Percentiles rank a stretch among this genome's conserved stretches.
These are phyloP conservation scores for Rostrohypoxylon terebratum DNA, from an alignment of 495 filamentous ascomycete species.

Conservation along the genomic window DNA sequence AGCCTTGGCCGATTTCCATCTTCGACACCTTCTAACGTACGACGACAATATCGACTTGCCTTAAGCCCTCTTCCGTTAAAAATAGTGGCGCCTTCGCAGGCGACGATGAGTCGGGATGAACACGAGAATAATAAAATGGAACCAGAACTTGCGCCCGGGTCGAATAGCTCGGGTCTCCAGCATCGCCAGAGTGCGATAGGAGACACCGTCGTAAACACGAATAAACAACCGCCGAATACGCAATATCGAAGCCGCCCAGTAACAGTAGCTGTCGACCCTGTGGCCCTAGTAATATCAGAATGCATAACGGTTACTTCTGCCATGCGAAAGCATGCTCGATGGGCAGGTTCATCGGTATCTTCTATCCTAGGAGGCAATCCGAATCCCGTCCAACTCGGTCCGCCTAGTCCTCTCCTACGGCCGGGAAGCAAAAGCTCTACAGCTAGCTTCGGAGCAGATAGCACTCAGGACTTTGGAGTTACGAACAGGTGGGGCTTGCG, in stretches of 20 bases:
- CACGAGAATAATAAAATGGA: slow-evolving; percentile 54
- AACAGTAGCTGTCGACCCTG: slow-evolving; percentile 90
- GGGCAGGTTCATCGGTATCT: slow-evolving; percentile 95
- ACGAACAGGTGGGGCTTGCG: slow-evolving; percentile 84
- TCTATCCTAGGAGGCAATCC: slow-evolving; percentile 89
- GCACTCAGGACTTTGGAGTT: slow-evolving; percentile 56
- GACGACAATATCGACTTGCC: not conserved
- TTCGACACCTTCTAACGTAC: slow-evolving; percentile 11
- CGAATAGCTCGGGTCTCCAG: slow-evolving; percentile 24
- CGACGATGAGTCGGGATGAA: slow-evolving; percentile 61
- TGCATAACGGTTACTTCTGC: slow-evolving; percentile 98
- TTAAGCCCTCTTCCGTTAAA: slow-evolving; percentile 1
- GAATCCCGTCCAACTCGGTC: slow-evolving; percentile 62
- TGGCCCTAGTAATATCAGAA: slow-evolving; percentile 96
- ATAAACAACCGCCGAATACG: slow-evolving; percentile 47
- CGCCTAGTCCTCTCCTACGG: slow-evolving; percentile 52
- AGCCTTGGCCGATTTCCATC: slow-evolving; percentile 7
- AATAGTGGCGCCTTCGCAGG: slow-evolving; percentile 42
- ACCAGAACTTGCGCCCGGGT: slow-evolving; percentile 43
- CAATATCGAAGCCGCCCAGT: slow-evolving; percentile 64
- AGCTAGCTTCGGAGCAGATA: slow-evolving; percentile 43
- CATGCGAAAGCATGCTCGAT: slow-evolving; percentile 97
- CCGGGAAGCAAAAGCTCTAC: slow-evolving; percentile 51
- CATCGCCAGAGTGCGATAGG: slow-evolving; percentile 30
- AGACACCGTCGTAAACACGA: slow-evolving; percentile 28